These are phyloP conservation scores for Micromonas pusilla DNA, from an alignment of 139 green algal genomes.

Conservation along the genomic window DNA sequence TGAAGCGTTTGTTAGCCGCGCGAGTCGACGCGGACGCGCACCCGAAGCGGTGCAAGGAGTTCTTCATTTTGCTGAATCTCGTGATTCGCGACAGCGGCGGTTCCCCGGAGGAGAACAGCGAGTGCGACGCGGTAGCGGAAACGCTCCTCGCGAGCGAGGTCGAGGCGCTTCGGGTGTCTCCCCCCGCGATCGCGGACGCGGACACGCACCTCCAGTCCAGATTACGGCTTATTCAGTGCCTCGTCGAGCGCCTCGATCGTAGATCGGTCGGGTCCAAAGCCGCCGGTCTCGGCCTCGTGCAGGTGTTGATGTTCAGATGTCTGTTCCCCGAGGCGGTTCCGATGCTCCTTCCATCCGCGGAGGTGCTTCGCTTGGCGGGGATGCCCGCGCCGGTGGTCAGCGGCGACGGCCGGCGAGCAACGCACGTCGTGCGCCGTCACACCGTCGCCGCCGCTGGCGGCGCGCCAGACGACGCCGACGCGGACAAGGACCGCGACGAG, in stretches of 20 bases:
- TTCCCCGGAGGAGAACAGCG: too few relatives aligned
- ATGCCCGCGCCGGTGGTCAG: not conserved
- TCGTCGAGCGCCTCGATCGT: not conserved
- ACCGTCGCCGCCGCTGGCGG: too few relatives aligned
- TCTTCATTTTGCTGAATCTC: not conserved
- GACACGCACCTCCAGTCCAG: not conserved
- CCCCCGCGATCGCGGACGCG: not conserved
- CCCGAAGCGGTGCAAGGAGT: not conserved
- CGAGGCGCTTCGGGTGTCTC: not conserved
- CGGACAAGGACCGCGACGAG: not conserved
- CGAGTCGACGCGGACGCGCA: not conserved
- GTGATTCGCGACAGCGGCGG: not conserved
- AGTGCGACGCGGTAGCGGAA: too few relatives aligned
- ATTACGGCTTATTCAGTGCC: not conserved
- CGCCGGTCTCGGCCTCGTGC: not conserved
- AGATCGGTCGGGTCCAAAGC: not conserved
- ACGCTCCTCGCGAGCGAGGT: not conserved
- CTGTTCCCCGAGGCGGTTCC: conserved; percentile 1
- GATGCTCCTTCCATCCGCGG: not conserved
- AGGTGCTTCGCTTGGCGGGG: not conserved
- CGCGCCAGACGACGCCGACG: not conserved
- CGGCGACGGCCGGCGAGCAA: not conserved
- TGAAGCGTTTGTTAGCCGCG: not conserved
- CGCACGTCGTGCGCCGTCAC: not conserved
- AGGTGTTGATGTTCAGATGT: not conserved